These are phyloP conservation scores for Neurospora cerealis DNA, from an alignment of 495 filamentous ascomycete species.

Conservation along the genomic window DNA sequence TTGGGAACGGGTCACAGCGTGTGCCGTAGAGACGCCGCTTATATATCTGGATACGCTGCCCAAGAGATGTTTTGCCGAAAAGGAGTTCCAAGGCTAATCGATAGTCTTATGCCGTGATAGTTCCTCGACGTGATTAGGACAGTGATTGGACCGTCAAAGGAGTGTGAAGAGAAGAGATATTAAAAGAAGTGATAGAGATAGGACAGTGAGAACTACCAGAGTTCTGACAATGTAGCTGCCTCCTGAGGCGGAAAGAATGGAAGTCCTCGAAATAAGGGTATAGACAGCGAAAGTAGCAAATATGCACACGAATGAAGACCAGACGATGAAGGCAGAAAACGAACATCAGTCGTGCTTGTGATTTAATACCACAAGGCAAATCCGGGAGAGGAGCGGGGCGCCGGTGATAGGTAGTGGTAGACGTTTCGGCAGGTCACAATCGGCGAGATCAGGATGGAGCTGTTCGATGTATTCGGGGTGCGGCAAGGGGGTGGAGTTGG, in stretches of 20 bases:
- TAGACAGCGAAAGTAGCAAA: slow-evolving; percentile 1
- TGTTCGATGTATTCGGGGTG: not conserved
- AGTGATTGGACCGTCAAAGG: not conserved
- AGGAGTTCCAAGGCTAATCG: not conserved
- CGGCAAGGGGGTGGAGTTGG: slow-evolving; percentile 2
- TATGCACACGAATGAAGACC: not conserved
- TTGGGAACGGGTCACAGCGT: not conserved
- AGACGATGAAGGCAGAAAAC: not conserved
- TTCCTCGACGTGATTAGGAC: not conserved
- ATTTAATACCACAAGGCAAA: not conserved
- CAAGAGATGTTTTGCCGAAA: not conserved
- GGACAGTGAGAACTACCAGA: slow-evolving; percentile 40
- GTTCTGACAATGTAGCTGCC: slow-evolving; percentile 22
- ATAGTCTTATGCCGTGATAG: not conserved
- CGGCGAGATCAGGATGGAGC: slow-evolving; percentile 13
- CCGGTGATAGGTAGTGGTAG: not conserved
- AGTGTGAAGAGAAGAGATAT: slow-evolving; percentile 2
- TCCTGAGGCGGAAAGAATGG: slow-evolving; percentile 2
- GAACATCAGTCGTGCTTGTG: not conserved
- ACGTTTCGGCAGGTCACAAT: slow-evolving; percentile 2
- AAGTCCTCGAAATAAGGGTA: slow-evolving; percentile 10
- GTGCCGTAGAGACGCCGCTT: not conserved
- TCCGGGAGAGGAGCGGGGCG: not conserved
- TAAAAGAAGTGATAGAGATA: slow-evolving; percentile 16
- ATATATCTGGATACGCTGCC: not conserved